These are phyloP conservation scores for Talinum fruticosum DNA, from an alignment of 148 eudicot genomes.

Conservation along the genomic window DNA sequence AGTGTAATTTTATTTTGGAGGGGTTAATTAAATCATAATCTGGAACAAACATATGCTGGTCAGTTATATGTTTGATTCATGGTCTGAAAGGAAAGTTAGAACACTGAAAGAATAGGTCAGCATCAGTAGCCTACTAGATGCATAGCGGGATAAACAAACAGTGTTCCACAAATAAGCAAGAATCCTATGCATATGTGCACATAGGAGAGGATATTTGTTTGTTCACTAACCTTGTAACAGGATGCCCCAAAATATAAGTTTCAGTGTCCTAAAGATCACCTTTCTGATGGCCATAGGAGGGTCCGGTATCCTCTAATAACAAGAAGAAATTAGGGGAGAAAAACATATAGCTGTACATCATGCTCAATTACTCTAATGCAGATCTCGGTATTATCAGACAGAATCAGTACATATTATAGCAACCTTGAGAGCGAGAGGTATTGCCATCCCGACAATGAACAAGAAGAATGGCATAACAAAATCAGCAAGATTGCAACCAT, in stretches of 20 bases:
- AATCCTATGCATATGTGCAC: not conserved
- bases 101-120: not conserved
- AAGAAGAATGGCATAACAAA: conserved; percentile 97
- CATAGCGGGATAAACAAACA: not conserved
- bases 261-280: conserved; percentile 65
- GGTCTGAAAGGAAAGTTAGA: not conserved
- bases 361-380: not conserved
- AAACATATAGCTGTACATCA: not conserved
- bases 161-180: not conserved
- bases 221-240: conserved; percentile 69
- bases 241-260: conserved; percentile 91
- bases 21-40: conserved; percentile 1
- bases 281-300: conserved; percentile 46
- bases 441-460: conserved; percentile 89
- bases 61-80: too few relatives aligned
- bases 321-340: not conserved
- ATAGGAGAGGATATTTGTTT: not conserved
- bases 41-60: not conserved
- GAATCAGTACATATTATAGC: not conserved
- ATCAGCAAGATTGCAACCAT: conserved; percentile 87
- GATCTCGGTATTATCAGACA: conserved; percentile 4
- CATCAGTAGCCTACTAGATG: not conserved
- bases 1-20: not conserved
- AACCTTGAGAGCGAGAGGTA: conserved; percentile 88
- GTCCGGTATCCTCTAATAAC: conserved; percentile 52